Evolutionary conservation across 805 yeast genomes (phyloP).

Genomic region (Saccharomycopsis schoenii): DNA sequence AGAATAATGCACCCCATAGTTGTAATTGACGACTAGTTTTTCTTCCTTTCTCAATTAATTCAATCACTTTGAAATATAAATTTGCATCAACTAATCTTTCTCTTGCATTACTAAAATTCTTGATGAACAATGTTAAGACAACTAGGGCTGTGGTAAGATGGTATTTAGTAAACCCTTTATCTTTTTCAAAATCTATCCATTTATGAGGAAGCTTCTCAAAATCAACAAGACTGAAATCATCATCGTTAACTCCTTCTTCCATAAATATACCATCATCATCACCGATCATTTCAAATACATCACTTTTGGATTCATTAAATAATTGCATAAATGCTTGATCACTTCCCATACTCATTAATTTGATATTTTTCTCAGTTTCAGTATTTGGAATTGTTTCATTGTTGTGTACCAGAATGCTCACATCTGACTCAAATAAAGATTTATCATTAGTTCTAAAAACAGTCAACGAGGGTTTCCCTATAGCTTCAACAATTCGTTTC

Average conservation of each 20-base stretch:
- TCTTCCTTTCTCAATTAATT: constrained; percentile 9
- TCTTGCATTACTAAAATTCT: constrained; percentile 74
- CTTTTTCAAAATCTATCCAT: constrained; percentile 13
- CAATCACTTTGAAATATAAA: constrained; percentile 34
- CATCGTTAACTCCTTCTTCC: not conserved
- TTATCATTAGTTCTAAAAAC: constrained; percentile 1
- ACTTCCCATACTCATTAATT: not conserved
- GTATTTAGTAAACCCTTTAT: constrained; percentile 11
- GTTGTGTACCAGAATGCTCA: no score
- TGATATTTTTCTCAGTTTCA: not conserved
- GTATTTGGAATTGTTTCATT: not conserved
- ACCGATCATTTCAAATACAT: not conserved
- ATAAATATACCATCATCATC: not conserved
- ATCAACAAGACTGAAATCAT: constrained; percentile 1
- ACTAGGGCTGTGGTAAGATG: constrained; percentile 96
- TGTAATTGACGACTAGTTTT: constrained; percentile 37
- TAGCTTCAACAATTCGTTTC: constrained; percentile 12
- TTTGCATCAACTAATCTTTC: constrained; percentile 68
- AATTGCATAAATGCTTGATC: not conserved
- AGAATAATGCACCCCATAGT: constrained; percentile 82
- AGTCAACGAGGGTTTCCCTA: constrained; percentile 16
- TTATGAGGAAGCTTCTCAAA: constrained; percentile 14
- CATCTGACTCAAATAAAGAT: not conserved
- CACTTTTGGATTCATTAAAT: not conserved
- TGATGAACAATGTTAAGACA: constrained; percentile 73